Evolutionary conservation across 2,329 filamentous ascomycete genomes (phyloP).

Genomic region (Hypoxylon rubiginosum): DNA sequence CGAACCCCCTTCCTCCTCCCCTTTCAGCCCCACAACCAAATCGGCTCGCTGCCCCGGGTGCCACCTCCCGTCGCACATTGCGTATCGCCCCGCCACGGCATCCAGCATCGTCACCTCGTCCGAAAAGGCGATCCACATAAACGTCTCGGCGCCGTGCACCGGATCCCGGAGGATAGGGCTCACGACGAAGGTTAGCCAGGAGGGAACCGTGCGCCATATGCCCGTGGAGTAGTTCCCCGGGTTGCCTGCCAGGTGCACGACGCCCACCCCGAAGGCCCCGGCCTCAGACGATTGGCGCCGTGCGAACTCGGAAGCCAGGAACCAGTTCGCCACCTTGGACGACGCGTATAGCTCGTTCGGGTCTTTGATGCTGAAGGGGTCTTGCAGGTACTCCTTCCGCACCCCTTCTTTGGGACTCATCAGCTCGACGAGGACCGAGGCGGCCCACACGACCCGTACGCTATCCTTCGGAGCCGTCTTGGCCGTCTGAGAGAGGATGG

Average conservation of each 20-base stretch:
- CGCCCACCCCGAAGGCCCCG: slow-evolving; percentile 6
- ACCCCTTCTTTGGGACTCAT: slow-evolving; percentile 37
- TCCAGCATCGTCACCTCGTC: slow-evolving; percentile 38
- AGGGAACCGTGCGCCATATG: slow-evolving; percentile 34
- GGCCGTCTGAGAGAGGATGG: slow-evolving; percentile 39
- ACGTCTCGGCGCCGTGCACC: slow-evolving; percentile 41
- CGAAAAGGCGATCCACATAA: slow-evolving; percentile 46
- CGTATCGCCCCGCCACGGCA: slow-evolving; percentile 39
- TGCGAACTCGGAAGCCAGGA: slow-evolving; percentile 43
- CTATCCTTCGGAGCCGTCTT: slow-evolving; percentile 23
- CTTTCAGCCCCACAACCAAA: slow-evolving; percentile 35
- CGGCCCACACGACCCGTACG: slow-evolving; percentile 42
- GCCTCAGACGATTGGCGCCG: slow-evolving; percentile 33
- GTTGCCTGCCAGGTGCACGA: slow-evolving; percentile 39
- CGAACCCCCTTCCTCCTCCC: slow-evolving; percentile 34
- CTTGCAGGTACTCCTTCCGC: slow-evolving; percentile 33
- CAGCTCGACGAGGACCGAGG: slow-evolving; percentile 42
- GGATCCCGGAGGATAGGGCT: slow-evolving; percentile 26
- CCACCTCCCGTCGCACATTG: slow-evolving; percentile 45
- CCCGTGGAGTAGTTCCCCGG: slow-evolving; percentile 40
- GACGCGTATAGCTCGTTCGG: slow-evolving; percentile 36
- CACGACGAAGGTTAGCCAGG: slow-evolving; percentile 17
- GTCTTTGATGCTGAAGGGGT: slow-evolving; percentile 21
- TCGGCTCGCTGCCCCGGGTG: slow-evolving; percentile 44
- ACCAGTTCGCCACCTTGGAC: slow-evolving; percentile 44